Base-by-base conservation (phyloP, 306 rosid species). In the Notholithocarpus densiflorus region DNA sequence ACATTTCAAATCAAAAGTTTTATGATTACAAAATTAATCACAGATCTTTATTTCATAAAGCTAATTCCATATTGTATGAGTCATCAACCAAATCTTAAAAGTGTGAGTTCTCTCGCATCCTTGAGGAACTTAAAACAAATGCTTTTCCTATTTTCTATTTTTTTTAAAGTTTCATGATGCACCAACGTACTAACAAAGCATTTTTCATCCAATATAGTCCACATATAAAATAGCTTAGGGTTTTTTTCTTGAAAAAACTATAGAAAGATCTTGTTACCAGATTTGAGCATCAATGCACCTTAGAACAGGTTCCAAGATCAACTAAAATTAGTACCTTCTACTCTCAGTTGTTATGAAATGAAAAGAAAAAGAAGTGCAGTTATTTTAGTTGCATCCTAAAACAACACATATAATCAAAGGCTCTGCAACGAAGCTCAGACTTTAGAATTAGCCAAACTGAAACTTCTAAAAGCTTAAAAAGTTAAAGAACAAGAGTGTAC, bases 401-500 rank as follows among this genome's bases (percentile, higher is more conserved):
- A 61, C 68, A 61, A 15, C 4, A 61, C 19, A 26, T 2, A 27
- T 27, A 26, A 14, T 27, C 32, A 11, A 24, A 26, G 27, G 68
- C 68, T 66, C 51, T 8, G 24, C 23, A 32, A 66, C 0, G 17
- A 27, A 64, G 34, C 51, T 18, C 15, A 17, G 8, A 31, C 15
- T 19, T 18, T 1, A 32, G 51, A 66, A 66, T 8, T 1, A 18
- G 23, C 71, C 69, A 62, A 62, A 62, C 37, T 3, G 37, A 1
- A 64, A 29, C 29, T 66, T 66, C 71, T 2, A 66, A 66, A 66
- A 19, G 65, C 21, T 31, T 17, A 32, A 66, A 66, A 19, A 32
- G 71, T 9, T 66, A 17, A 4, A 65, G 10, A 34, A 18, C 14
- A 32, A 75, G 66, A 72, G 59, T 2, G 14, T 95, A 95, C 98